Evolutionary conservation across 306 rosid genomes (phyloP).

Genomic region (Echinosophora koreensis): DNA sequence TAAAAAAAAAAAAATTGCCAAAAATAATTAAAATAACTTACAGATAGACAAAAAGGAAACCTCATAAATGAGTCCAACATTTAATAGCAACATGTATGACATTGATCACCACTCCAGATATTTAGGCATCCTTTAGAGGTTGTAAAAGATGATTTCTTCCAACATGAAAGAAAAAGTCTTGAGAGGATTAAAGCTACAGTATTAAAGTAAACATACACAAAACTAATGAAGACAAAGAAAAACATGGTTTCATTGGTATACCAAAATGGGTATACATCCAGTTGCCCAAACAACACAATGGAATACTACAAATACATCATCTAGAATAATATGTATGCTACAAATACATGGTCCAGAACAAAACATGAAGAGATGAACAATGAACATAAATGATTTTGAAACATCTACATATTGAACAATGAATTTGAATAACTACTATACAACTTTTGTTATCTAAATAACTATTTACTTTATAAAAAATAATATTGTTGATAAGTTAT

Average conservation of each 20-base stretch:
- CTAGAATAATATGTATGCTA: too few relatives aligned
- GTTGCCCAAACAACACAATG: neutral
- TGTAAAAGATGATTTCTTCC: slow-evolving; percentile 26
- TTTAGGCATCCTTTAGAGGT: neutral
- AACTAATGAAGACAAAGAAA: neutral
- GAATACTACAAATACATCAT: neutral
- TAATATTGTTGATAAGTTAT: too few relatives aligned
- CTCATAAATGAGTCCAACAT: slow-evolving; percentile 4
- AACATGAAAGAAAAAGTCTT: neutral
- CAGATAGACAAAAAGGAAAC: slow-evolving; percentile 15
- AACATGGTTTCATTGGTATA: neutral
- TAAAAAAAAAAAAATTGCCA: slow-evolving; percentile 26
- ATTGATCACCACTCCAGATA: neutral
- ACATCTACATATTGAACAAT: too few relatives aligned
- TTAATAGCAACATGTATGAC: slow-evolving; percentile 6
- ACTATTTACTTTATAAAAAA: too few relatives aligned
- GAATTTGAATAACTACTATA: too few relatives aligned
- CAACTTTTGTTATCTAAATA: too few relatives aligned
- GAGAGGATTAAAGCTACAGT: neutral
- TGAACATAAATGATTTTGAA: too few relatives aligned
- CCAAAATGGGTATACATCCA: neutral
- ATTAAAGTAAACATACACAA: neutral
- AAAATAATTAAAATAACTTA: slow-evolving; percentile 31
- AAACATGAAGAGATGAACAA: too few relatives aligned
- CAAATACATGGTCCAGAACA: too few relatives aligned